A percentile compares a stretch with the other conserved stretches of the same genome.
Conservation (phyloP, 2,329 filamentous ascomycete genomes). For the Neopestalotiopsis sp. region DNA sequence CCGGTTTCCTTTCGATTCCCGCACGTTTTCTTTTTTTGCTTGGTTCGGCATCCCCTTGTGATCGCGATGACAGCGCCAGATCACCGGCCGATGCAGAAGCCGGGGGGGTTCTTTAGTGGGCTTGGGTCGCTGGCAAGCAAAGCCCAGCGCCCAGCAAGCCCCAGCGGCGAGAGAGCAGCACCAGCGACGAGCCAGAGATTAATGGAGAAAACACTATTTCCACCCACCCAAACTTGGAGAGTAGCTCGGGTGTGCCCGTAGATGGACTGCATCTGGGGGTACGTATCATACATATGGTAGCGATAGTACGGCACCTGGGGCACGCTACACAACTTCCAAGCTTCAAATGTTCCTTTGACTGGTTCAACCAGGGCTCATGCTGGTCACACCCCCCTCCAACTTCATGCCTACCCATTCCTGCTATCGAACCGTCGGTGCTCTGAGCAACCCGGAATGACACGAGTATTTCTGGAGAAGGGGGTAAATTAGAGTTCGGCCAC, state of each 20-base stretch:
- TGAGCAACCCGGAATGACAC: constrained; percentile 15
- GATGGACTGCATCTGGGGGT: background rate
- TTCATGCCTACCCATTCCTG: background rate
- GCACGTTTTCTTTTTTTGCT: background rate
- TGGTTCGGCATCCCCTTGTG: background rate
- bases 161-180: background rate
- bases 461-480: constrained; percentile 3
- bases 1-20: constrained; percentile 7
- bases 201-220: constrained; percentile 5
- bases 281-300: too few relatives aligned
- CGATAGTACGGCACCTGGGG: background rate
- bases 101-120: background rate
- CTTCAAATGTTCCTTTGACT: background rate
- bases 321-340: background rate
- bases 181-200: background rate
- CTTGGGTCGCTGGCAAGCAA: background rate
- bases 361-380: background rate
- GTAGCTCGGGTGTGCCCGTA: constrained; percentile 1
- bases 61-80: background rate
- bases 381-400: background rate
- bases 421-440: constrained; percentile 14
- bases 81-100: background rate
- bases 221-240: background rate
- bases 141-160: too few relatives aligned
- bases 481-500: constrained; percentile 10